Conservation (phyloP, 2,329 filamentous ascomycete genomes). For the Penicillium sp. region DNA sequence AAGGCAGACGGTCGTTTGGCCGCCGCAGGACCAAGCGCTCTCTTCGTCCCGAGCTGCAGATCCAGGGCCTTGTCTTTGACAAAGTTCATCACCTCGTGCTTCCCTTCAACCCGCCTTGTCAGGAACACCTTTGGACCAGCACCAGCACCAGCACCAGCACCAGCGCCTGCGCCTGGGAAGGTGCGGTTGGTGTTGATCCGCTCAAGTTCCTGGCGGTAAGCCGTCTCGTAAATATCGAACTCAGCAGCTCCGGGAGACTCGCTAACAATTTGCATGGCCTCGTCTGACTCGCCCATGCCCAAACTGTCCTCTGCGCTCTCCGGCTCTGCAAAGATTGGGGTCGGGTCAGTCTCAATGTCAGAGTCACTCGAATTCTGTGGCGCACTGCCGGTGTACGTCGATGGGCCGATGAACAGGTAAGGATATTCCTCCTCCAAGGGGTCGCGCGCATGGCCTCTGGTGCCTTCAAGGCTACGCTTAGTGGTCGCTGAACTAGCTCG, state of each 20-base stretch:
- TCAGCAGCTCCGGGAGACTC: slow-evolving; percentile 83
- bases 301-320: slow-evolving; percentile 39
- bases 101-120: slow-evolving; percentile 50
- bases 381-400: slow-evolving; percentile 40
- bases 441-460: slow-evolving; percentile 61
- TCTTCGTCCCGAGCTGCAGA: slow-evolving; percentile 17
- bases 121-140: slow-evolving; percentile 58
- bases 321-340: slow-evolving; percentile 21
- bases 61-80: slow-evolving; percentile 29
- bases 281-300: slow-evolving; percentile 23
- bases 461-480: slow-evolving; percentile 46
- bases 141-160: slow-evolving; percentile 27
- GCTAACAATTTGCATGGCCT: slow-evolving; percentile 56
- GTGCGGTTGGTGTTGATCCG: slow-evolving; percentile 56
- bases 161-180: slow-evolving; percentile 10
- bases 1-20: slow-evolving; percentile 12
- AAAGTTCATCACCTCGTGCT: slow-evolving; percentile 35
- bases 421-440: slow-evolving; percentile 63
- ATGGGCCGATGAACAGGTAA: slow-evolving; percentile 73
- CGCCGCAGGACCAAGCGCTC: slow-evolving; percentile 1
- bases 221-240: slow-evolving; percentile 82
- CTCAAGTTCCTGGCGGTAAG: slow-evolving; percentile 78
- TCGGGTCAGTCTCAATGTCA: slow-evolving; percentile 13
- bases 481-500: slow-evolving; percentile 32
- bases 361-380: slow-evolving; percentile 14